Base-by-base conservation (phyloP, 2,329 filamentous ascomycete species). In the Dactylonectria estremocensis region DNA sequence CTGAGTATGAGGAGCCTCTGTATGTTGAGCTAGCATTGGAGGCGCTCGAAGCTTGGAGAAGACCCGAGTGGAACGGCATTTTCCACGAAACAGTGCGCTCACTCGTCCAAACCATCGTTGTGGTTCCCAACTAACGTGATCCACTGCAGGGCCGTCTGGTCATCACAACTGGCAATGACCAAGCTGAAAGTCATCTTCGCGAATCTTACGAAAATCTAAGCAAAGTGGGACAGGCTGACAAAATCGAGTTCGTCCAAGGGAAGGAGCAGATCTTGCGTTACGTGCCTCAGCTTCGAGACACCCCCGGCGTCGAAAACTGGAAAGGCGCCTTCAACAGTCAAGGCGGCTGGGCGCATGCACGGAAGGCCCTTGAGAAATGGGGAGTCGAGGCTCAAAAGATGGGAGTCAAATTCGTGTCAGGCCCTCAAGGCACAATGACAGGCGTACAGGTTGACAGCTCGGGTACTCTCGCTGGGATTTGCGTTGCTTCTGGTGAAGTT, bases 361-460 rank as follows among this genome's bases (percentile, higher is more conserved):
- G 49, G 31, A 69, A 69, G 22, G 66, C 66, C 8, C 49, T 69
- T 5, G 66, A 69, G 37, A 66, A 57, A 37, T 69, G 66, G 66
- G 66, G 49, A 16, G 46, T 54, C 3, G 63, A 63, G 33, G 62
- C 66, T 8, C 37, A 66, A 9, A 6, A 45, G 3, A 28, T 69
- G 40, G 66, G 66, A 10, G 66, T 66, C 33, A 60, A 53, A 6
- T 69, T 69, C 13, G 20, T 63, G 5, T 66, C 66, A 5, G 66
- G 66, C 5, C 33, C 46, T 14, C 13, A n/a, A 11, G 66, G 62
- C 11, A 66, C 58, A 22, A 66, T 69, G 66, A 60, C 49, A 1
- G 58, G 43, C 4, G 14, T 69, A 13, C 28, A 62, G 14, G 7
- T 63, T 7, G 28, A 63, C 24, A n/a, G 8, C 13, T 14, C 53